A percentile compares a stretch with the other conserved stretches of the same genome.
Evolutionary conservation across 352 stramenopile species (phyloP).

Genomic region (Blastocystis sp.): DNA sequence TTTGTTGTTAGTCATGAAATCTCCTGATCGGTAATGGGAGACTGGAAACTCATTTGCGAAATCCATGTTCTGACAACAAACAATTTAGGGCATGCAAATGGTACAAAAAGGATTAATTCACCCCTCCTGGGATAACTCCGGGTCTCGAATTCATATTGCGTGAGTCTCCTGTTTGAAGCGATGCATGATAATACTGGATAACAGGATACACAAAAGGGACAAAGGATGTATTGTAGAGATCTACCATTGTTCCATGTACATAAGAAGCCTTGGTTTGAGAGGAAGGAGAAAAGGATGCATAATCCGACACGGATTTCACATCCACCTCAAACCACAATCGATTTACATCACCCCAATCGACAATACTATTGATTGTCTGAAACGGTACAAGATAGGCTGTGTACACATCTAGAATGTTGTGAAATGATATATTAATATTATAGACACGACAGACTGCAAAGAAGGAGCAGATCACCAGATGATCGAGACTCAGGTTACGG

Average conservation of each 20-base stretch:
- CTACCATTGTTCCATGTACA: conserved; percentile 27
- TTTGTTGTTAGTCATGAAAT: neutral
- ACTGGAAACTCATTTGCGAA: neutral
- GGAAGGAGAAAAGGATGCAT: neutral
- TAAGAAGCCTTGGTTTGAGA: neutral
- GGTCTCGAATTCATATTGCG: neutral
- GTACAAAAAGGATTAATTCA: neutral
- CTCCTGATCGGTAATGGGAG: neutral
- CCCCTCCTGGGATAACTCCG: neutral
- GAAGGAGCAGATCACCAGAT: conserved; percentile 42
- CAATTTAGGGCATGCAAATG: neutral
- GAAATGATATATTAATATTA: neutral
- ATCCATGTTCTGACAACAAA: conserved; percentile 18
- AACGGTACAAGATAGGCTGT: neutral
- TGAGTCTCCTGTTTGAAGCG: conserved; percentile 1
- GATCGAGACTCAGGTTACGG: conserved; percentile 1
- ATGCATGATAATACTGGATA: conserved; percentile 7
- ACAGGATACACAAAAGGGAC: conserved; percentile 2
- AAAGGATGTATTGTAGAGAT: conserved; percentile 41
- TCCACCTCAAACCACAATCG: conserved; percentile 16
- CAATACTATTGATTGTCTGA: conserved; percentile 14
- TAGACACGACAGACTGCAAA: conserved; percentile 1
- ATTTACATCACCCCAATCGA: conserved; percentile 39
- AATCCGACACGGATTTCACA: neutral
- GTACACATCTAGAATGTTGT: conserved; percentile 38